Evolutionary conservation across 2,329 filamentous ascomycete species (phyloP), one percentile per base, ranked within the genome.

Genomic region (Cladosporium phlei): DNA sequence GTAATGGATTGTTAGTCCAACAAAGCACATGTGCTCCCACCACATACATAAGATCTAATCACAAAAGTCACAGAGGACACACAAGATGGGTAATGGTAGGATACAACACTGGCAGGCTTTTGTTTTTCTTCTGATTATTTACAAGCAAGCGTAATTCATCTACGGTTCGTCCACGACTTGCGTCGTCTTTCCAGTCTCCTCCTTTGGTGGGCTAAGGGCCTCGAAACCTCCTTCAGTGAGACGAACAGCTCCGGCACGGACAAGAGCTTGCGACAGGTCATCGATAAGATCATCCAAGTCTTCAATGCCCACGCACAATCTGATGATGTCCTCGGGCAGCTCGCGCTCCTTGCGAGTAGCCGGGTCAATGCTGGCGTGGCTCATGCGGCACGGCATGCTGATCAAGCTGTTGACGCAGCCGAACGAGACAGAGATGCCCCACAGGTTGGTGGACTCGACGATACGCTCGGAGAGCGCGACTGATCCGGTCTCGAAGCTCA

Each of bases 381-480:
- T 97, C 94, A 98, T 98, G 61, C 91, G 89, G 71, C 93, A 98
- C 7, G 93, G 91, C 91, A 98, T 96, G 72, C 90, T 96, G 69
- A 98, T 98, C 66, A 98, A 73, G 65, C 88, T 95, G 73, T 98
- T 98, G 55, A 98, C 93, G 66, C 93, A 97, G 38, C 93, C 93
- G 65, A 98, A 98, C 62, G 88, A 95, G 50, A 98, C 93, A 55
- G 87, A 94, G 58, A 98, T 98, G 25, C 86, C 89, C 83, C 88
- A 98, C 24, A 98, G 74, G 54, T 86, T 82, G 2, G 93, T 87
- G 22, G 86, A 87, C 70, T 97, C 93, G 4, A 98, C 93, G 59
- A 98, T 96, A 29, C 90, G 80, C 71, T 96, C 88, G 4, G 87
- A 94, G 24, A 96, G 70, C 6, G 75, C 72, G 2, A 89, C 74